Percentiles rank a stretch among this genome's conserved stretches.
phyloP scores from a whole-genome alignment of 2,329 filamentous ascomycete species.

The Botrytis sinoallii region DNA sequence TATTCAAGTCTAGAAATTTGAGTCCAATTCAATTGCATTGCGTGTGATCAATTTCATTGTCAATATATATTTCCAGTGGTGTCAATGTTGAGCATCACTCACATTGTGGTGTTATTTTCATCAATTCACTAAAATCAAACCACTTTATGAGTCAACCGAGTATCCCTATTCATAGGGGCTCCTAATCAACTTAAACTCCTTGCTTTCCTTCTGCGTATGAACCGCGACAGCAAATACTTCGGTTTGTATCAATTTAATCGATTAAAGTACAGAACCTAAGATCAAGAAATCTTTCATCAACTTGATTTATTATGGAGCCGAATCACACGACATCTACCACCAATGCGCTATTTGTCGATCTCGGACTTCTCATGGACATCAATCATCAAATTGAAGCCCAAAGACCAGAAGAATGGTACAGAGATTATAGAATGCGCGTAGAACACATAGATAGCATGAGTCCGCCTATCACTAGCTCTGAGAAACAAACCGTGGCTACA shows the following conservation, averaged over 20 bases:
- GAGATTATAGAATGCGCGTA: neutral
- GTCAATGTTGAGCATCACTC: neutral
- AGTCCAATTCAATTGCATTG: neutral
- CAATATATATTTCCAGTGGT: neutral
- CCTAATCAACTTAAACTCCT: neutral
- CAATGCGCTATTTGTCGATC: neutral
- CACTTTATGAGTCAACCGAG: constrained; percentile 1
- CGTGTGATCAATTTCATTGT: neutral
- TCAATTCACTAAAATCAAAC: constrained; percentile 7
- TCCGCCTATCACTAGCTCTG: neutral
- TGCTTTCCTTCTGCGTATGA: neutral
- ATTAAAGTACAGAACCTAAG: neutral
- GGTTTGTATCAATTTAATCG: neutral
- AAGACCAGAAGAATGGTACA: neutral
- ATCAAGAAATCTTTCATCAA: neutral
- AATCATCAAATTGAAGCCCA: neutral
- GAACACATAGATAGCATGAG: neutral
- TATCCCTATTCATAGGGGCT: neutral
- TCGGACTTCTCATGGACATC: neutral
- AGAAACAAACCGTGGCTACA: neutral
- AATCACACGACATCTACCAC: neutral
- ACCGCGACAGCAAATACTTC: no score
- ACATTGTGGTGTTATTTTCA: neutral
- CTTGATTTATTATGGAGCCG: neutral
- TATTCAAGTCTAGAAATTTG: neutral